Evolutionary conservation across 2,329 filamentous ascomycete genomes (phyloP).

Genomic region (Sclerotinia borealis): DNA sequence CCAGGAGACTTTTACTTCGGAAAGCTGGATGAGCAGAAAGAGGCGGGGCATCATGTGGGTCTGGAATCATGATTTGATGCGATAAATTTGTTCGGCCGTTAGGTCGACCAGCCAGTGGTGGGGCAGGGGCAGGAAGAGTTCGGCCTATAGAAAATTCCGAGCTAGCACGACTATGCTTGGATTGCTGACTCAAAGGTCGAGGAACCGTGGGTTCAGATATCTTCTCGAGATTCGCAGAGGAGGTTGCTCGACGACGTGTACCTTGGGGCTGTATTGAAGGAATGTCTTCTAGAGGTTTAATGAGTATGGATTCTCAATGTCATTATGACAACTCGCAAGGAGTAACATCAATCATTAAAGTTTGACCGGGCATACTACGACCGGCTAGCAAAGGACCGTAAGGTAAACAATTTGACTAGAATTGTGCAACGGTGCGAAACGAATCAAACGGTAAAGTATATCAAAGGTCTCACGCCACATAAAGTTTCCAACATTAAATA

Average conservation of each 20-base stretch:
- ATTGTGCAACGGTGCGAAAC: neutral
- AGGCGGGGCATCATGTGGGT: constrained; percentile 29
- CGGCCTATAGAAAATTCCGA: constrained; percentile 61
- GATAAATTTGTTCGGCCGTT: constrained; percentile 31
- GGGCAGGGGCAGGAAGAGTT: constrained; percentile 45
- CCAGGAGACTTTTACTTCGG: constrained; percentile 24
- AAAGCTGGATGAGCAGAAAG: constrained; percentile 31
- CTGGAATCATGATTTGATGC: constrained; percentile 27
- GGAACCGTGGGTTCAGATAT: constrained; percentile 43
- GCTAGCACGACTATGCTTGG: constrained; percentile 63
- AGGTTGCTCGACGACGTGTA: constrained; percentile 52
- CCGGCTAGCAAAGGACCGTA: neutral
- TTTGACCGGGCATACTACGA: neutral
- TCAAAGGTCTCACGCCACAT: constrained; percentile 12
- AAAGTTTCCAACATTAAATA: neutral
- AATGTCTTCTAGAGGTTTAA: neutral
- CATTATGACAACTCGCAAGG: neutral
- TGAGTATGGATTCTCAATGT: neutral
- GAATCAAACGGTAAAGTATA: neutral
- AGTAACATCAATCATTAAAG: neutral
- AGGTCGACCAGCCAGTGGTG: constrained; percentile 35
- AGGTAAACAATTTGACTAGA: neutral
- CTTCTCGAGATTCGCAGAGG: constrained; percentile 55
- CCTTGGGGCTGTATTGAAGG: constrained; percentile 30
- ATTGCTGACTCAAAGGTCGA: constrained; percentile 53